These are phyloP conservation scores for Periconia digitata DNA, from an alignment of 2,329 filamentous ascomycete genomes.

Conservation along the genomic window DNA sequence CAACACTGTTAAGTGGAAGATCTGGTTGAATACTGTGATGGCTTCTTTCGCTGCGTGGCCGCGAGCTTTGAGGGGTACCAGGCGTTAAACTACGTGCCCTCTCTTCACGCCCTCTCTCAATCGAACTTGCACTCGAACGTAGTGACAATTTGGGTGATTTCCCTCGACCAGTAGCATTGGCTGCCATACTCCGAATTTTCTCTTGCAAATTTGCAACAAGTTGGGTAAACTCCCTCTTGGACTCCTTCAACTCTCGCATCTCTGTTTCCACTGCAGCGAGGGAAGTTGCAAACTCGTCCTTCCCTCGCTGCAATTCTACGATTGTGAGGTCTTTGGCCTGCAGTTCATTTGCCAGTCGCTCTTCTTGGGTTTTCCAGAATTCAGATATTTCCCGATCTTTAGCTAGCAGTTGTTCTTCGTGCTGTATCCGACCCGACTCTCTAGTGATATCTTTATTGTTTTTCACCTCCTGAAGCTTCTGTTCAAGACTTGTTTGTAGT, in stretches of 20 bases:
- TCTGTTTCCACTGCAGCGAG: slow-evolving; percentile 34
- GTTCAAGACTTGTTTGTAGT: slow-evolving; percentile 22
- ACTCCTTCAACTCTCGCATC: slow-evolving; percentile 27
- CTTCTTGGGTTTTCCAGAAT: slow-evolving; percentile 8
- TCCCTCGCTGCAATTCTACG: slow-evolving; percentile 25
- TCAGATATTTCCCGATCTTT: slow-evolving; percentile 17
- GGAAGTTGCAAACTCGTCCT: slow-evolving; percentile 24
- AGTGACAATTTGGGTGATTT: background rate
- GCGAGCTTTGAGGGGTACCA: slow-evolving; percentile 10
- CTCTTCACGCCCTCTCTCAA: background rate
- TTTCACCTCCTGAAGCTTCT: slow-evolving; percentile 20
- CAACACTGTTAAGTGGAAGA: slow-evolving; percentile 19
- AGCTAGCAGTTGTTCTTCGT: slow-evolving; percentile 8
- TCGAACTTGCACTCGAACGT: background rate
- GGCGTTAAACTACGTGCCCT: background rate
- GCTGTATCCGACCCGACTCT: too few relatives aligned
- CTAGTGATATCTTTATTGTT: too few relatives aligned
- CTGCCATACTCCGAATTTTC: slow-evolving; percentile 30
- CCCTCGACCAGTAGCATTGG: background rate
- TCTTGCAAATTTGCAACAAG: slow-evolving; percentile 34
- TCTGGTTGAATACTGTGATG: slow-evolving; percentile 11
- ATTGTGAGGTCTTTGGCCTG: slow-evolving; percentile 30
- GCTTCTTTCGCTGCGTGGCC: slow-evolving; percentile 13
- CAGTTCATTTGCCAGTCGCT: slow-evolving; percentile 18
- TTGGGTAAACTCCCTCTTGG: slow-evolving; percentile 33